Evolutionary conservation across 1,139 yeast species (phyloP).

Genomic region (Saccharomyces hybrid): DNA sequence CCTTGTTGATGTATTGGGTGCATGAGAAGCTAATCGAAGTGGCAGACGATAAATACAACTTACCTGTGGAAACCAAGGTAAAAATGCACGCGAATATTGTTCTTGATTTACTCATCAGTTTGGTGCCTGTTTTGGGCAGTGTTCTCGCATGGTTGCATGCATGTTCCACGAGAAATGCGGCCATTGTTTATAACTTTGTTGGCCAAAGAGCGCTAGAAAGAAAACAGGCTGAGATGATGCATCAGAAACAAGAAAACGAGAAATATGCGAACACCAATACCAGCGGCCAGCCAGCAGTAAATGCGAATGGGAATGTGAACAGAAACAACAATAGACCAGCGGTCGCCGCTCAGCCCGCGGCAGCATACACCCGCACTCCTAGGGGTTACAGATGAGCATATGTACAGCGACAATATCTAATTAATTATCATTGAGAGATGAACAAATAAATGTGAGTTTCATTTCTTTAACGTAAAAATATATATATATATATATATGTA

Average conservation of each 20-base stretch:
- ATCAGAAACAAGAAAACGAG: background rate
- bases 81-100: slow-evolving; percentile 68
- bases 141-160: slow-evolving; percentile 73
- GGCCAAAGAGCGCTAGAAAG: slow-evolving; percentile 36
- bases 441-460: background rate
- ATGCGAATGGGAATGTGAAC: background rate
- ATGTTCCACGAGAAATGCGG: slow-evolving; percentile 86
- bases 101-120: slow-evolving; percentile 61
- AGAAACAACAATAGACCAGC: background rate
- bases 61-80: slow-evolving; percentile 55
- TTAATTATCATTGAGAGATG: no score
- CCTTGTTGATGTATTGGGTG: slow-evolving; percentile 66
- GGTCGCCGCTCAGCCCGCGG: background rate
- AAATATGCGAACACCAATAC: slow-evolving; percentile 1
- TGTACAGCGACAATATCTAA: no score
- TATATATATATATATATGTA: background rate
- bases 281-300: background rate
- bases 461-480: background rate
- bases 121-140: slow-evolving; percentile 74
- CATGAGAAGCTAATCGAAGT: slow-evolving; percentile 57
- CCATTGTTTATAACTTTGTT: slow-evolving; percentile 51
- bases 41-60: slow-evolving; percentile 47
- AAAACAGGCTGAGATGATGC: slow-evolving; percentile 2
- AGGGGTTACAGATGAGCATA: background rate
- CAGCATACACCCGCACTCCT: background rate